Evolutionary conservation across 1,284 basidiomycete species (phyloP).

Genomic region (Papiliotrema laurentii): DNA sequence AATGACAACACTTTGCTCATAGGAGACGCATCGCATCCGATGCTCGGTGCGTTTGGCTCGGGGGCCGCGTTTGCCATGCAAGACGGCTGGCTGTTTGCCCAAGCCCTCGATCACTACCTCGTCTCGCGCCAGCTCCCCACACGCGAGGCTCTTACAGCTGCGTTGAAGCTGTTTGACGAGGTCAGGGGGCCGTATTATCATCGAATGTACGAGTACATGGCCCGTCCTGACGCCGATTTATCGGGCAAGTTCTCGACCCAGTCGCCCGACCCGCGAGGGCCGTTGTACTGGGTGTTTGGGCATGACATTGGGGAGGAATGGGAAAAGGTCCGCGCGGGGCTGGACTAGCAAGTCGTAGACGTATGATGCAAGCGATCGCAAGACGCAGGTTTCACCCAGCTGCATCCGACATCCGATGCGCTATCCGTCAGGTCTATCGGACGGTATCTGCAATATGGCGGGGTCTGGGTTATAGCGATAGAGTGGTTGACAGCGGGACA

Average conservation of each 20-base stretch:
- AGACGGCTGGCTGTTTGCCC: slow-evolving; percentile 10
- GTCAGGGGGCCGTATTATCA: slow-evolving; percentile 11
- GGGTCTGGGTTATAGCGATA: no score
- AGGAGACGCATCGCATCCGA: slow-evolving; percentile 13
- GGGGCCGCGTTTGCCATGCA: slow-evolving; percentile 16
- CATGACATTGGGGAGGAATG: slow-evolving; percentile 6
- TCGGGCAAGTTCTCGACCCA: neutral
- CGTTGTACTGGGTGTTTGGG: slow-evolving; percentile 4
- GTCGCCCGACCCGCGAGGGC: neutral
- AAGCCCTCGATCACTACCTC: slow-evolving; percentile 1
- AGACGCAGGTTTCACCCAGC: no score
- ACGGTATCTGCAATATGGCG: no score
- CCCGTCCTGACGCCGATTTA: neutral
- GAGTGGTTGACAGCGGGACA: no score
- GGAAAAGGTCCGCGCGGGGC: neutral
- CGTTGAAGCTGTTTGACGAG: slow-evolving; percentile 4
- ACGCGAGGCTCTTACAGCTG: neutral
- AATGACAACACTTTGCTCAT: slow-evolving; percentile 4
- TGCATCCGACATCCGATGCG: no score
- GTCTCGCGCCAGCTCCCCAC: neutral
- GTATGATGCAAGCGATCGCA: neutral
- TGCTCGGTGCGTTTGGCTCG: slow-evolving; percentile 13
- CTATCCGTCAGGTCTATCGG: no score
- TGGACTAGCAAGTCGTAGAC: neutral
- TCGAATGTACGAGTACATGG: slow-evolving; percentile 11